These are phyloP conservation scores for Macrocybe gigantea DNA, from an alignment of 768 basidiomycete genomes.

Conservation along the genomic window DNA sequence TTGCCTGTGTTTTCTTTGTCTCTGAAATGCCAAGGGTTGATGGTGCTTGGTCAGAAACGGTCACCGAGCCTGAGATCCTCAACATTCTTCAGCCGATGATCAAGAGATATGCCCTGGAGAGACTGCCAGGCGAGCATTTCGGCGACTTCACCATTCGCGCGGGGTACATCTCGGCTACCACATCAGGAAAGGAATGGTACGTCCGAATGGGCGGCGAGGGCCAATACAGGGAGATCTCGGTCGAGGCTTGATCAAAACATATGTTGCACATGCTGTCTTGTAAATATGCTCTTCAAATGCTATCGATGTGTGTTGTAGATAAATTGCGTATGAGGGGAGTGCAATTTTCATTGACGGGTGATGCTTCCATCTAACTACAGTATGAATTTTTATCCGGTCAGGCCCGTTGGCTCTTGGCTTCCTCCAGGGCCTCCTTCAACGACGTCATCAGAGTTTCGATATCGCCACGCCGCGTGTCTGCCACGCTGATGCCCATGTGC, in stretches of 20 bases:
- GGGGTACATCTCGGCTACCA: conserved; percentile 85
- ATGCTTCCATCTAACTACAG: background rate
- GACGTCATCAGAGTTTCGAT: conserved; percentile 65
- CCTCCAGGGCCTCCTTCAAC: conserved; percentile 51
- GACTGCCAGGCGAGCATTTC: conserved; percentile 83
- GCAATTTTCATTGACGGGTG: background rate
- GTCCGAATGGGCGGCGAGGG: conserved; percentile 80
- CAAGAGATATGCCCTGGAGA: conserved; percentile 85
- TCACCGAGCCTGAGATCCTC: conserved; percentile 88
- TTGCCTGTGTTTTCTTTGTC: conserved; percentile 3
- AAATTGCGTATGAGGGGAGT: background rate
- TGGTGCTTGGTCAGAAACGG: conserved; percentile 50
- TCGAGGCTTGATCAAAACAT: background rate
- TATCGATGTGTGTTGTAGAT: background rate
- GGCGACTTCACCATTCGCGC: conserved; percentile 93
- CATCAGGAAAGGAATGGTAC: conserved; percentile 83
- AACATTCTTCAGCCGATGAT: conserved; percentile 91
- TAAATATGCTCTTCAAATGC: background rate
- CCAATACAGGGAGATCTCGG: conserved; percentile 31
- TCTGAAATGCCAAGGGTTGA: too few species aligned
- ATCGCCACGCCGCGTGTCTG: conserved; percentile 65
- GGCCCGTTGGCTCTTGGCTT: conserved; percentile 27
- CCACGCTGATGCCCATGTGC: conserved; percentile 89
- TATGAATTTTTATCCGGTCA: background rate
- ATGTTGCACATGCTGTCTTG: background rate